Base-by-base conservation (phyloP, 2,329 filamentous ascomycete species). In the Fusarium drepaniforme region DNA sequence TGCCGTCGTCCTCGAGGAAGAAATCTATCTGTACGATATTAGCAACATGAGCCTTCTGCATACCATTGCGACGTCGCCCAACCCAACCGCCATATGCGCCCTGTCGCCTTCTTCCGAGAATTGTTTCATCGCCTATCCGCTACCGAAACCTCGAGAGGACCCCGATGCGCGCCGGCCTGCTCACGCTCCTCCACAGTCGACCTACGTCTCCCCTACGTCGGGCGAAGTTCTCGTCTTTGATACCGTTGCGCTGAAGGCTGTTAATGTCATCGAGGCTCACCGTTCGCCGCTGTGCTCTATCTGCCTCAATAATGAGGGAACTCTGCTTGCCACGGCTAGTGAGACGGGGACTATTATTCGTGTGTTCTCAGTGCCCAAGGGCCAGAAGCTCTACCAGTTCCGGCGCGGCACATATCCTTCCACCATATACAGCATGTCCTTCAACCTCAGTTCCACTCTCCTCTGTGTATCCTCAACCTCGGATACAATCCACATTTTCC, bases 21-120 rank as follows among this genome's bases (percentile, higher is more conserved):
- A 98, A 82, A 97, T 98, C 73, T 99, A 98, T 84, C 90, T 99
- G 59, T 99, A 99, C 86, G 97, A 99, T 83, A 98, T 99, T 76
- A 95, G 96, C 84, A 98, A 98, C 82, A 98, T 99, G 96, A 96
- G 94, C 79, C 90, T 98, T 68, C 88, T 98, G 46, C 93, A 95
- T 83, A 97, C 95, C 8, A 97, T 98, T 75, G 92, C 95, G 69
- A 98, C 96, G 8, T 98, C 96, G 5, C 94, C 97, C 8, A 99
- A 99, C 80, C 94, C 96, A 1, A 92, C 91, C 74, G 95, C 95
- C 38, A 97, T 98, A 71, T 98, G 95, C 84, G 94, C 96, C 5
- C 89, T 99, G 7, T 98, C 96, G 1, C 95, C 97, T 1, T 98
- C 95, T 2, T 98, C 96, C 7, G 96, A 98, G 70, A 95, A 97